Base-by-base conservation (phyloP, 192 early-diverging fungal genomes). In the Backusella psychrophila region DNA sequence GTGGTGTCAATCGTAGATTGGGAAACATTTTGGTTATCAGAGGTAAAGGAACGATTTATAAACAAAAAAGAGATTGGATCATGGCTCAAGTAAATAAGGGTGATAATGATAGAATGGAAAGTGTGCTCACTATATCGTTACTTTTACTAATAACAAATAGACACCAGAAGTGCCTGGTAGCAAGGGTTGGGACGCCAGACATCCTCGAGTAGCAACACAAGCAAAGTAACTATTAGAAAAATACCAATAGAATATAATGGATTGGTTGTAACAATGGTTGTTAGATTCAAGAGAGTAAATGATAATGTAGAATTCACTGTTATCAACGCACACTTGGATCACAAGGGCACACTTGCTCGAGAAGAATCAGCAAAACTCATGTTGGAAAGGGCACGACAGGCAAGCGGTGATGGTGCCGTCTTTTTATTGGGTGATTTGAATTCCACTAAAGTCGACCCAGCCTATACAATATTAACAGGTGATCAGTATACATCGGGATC, bases 281-380 rank as follows among this genome's bases (percentile, higher is more conserved):
- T n/a, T 41, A 80, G 79, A 33, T 74, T 77, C 36, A 69, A 71
- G 15, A 8, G 52, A 63, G 5, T 52, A 35, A 78, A 7, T 23
- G 79, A 74, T 66, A 63, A 36, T 6, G 72, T 44, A 0, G 12
- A 66, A 36, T 82, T 84, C 31, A 69, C 33, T n/a, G 31, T 75
- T 4, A 39, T 82, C 34, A 84, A 84, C 23, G 76, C 81, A 9
- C 83, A 84, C 39, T 72, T 84, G 53, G 83, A 84, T 67, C 44
- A 84, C 31, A 19, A 15, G 3, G 77, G 77, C 12, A 21, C 4
- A 12, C 34, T 9, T 12, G 36, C 83, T n/a, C 71, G 83, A n/a
- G 63, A 59, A 56, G 77, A 77, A 35, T 68, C 81, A 2, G 74
- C 83, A 15, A 46, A 44, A 12, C 35, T 84, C 0, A 33, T 84